Percentiles rank a stretch among this genome's conserved stretches.
Evolutionary conservation across 1,284 basidiomycete species (phyloP).

Genomic region (Psilocybe mexicana): DNA sequence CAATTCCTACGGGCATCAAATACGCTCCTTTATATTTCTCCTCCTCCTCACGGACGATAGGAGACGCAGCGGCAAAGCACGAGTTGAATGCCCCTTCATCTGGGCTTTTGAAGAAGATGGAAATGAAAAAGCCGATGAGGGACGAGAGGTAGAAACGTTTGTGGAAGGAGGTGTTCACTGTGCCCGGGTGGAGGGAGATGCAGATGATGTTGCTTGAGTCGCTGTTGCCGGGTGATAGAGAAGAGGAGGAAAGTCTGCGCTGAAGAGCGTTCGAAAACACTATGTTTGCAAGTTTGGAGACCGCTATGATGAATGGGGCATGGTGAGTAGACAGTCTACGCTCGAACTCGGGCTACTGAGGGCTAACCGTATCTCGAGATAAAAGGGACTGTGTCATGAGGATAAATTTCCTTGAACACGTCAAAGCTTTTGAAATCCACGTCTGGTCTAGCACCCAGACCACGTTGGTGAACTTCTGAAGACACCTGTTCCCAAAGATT

Average conservation of each 20-base stretch:
- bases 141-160: constrained; percentile 21
- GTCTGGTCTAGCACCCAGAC: not conserved
- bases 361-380: constrained; percentile 40
- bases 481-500: constrained; percentile 16
- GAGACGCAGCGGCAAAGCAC: constrained; percentile 48
- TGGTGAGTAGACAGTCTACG: not conserved
- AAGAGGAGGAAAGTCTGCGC: constrained; percentile 30
- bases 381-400: constrained; percentile 22
- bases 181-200: constrained; percentile 35
- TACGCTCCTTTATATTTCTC: constrained; percentile 48
- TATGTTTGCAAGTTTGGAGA: constrained; percentile 43
- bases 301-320: constrained; percentile 22
- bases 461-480: constrained; percentile 10
- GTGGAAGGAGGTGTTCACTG: constrained; percentile 42
- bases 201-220: constrained; percentile 24
- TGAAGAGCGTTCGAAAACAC: constrained; percentile 43
- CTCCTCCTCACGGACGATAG: constrained; percentile 34
- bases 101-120: constrained; percentile 35
- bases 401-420: constrained; percentile 41
- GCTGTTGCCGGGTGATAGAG: not conserved
- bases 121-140: constrained; percentile 28
- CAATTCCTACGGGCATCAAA: constrained; percentile 38
- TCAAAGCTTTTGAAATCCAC: constrained; percentile 36
- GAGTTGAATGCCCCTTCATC: constrained; percentile 45
- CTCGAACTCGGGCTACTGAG: not conserved